Conservation (phyloP, 345 rosid genomes). For the Sisymbrium irio region DNA sequence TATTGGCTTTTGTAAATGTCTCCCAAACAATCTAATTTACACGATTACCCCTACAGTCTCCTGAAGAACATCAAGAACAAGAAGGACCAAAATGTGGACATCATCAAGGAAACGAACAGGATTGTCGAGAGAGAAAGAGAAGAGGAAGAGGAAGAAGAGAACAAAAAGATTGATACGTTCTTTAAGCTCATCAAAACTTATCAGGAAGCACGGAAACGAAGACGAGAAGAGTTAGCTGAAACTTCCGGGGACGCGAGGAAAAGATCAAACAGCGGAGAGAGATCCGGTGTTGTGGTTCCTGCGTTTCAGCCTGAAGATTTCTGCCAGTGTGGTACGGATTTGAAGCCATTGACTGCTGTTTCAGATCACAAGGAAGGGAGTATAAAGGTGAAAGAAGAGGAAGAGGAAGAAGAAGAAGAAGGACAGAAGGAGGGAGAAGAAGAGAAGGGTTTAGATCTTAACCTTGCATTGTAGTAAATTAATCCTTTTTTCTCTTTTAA, state of each 20-base stretch:
- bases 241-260: background rate
- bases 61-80: constrained; percentile 22
- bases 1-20: constrained; percentile 9
- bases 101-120: constrained; percentile 2
- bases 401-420: constrained; percentile 11
- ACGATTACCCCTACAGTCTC: background rate
- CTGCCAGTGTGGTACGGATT: background rate
- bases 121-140: background rate
- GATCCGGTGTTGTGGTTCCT: constrained; percentile 22
- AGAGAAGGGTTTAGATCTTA: constrained; percentile 35
- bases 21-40: background rate
- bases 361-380: constrained; percentile 15
- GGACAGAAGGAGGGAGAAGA: background rate
- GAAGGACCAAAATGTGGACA: constrained; percentile 17
- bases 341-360: constrained; percentile 18
- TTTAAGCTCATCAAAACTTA: constrained; percentile 29
- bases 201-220: constrained; percentile 32
- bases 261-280: constrained; percentile 17
- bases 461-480: constrained; percentile 23
- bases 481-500: background rate
- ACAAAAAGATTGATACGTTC: constrained; percentile 33
- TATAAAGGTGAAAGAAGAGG: constrained; percentile 10
- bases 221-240: constrained; percentile 17
- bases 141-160: constrained; percentile 32
- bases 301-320: constrained; percentile 36